Evolutionary conservation across 2,329 filamentous ascomycete species (phyloP).

Genomic region (Apiospora aurea): DNA sequence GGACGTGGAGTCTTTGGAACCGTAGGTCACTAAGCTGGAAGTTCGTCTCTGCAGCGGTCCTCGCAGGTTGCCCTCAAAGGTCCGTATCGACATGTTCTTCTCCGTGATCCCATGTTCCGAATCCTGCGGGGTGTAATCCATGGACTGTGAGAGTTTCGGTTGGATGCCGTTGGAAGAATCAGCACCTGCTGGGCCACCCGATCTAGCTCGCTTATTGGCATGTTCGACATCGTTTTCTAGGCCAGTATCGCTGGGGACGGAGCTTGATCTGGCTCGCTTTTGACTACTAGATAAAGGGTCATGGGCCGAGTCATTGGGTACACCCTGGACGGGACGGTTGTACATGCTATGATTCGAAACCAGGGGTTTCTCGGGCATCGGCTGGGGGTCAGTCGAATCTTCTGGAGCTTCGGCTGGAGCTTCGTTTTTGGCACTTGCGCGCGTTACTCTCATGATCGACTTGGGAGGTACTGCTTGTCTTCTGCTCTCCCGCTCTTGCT

Average conservation of each 20-base stretch:
- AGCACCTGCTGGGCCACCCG: not conserved
- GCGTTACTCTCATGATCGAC: constrained; percentile 25
- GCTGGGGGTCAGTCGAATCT: too few species aligned
- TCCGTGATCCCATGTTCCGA: constrained; percentile 23
- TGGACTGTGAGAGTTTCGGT: constrained; percentile 33
- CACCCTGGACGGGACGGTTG: constrained; percentile 5
- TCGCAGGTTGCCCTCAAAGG: constrained; percentile 8
- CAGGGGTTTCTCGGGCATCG: not conserved
- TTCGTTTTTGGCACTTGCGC: not conserved
- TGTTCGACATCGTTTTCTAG: constrained; percentile 24
- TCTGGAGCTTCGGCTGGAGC: not conserved
- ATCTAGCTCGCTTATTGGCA: constrained; percentile 14
- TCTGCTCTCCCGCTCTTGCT: constrained; percentile 24
- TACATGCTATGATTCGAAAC: constrained; percentile 17
- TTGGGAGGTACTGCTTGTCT: constrained; percentile 21
- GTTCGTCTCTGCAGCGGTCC: not conserved
- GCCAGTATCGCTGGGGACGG: not conserved
- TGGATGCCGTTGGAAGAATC: constrained; percentile 29
- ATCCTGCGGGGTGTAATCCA: constrained; percentile 18
- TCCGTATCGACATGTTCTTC: constrained; percentile 20
- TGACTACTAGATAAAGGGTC: not conserved
- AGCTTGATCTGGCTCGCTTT: constrained; percentile 2
- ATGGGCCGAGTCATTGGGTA: not conserved
- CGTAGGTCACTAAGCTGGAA: constrained; percentile 17
- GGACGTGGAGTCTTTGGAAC: not conserved